Evolutionary conservation across 176 grass and related monocot genomes (phyloP).

Genomic region (Triticum timopheevii): DNA sequence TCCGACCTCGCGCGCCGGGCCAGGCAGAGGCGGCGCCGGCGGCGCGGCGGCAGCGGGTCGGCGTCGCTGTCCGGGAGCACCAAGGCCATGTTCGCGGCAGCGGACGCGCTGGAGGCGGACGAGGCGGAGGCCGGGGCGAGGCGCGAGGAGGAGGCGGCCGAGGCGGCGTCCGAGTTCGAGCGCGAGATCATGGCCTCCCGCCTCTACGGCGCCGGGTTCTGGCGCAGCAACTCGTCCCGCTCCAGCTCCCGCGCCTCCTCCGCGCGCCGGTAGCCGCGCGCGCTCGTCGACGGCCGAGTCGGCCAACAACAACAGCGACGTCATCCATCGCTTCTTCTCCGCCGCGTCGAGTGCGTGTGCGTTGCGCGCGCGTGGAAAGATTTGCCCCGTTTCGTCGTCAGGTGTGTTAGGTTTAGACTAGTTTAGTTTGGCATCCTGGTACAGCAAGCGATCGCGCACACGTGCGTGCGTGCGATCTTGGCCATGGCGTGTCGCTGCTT

Average conservation of each 20-base stretch:
- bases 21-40: neutral
- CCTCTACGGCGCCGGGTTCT: constrained; percentile 61
- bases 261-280: constrained; percentile 11
- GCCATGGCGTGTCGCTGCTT: neutral
- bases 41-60: neutral
- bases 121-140: neutral
- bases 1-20: constrained; percentile 33
- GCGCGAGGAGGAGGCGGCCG: neutral
- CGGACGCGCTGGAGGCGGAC: neutral
- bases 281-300: too few species aligned
- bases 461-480: neutral
- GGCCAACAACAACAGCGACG: neutral
- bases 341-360: neutral
- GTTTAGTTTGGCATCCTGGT: neutral
- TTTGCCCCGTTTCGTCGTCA: neutral
- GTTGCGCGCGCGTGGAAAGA: neutral
- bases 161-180: neutral
- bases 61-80: constrained; percentile 30
- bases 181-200: constrained; percentile 47
- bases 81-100: constrained; percentile 37
- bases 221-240: constrained; percentile 56
- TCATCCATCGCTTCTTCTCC: neutral
- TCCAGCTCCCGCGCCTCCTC: constrained; percentile 44
- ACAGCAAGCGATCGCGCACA: neutral
- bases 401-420: neutral